Base-by-base conservation (phyloP, 768 basidiomycete genomes). In the Boletellus sp. region DNA sequence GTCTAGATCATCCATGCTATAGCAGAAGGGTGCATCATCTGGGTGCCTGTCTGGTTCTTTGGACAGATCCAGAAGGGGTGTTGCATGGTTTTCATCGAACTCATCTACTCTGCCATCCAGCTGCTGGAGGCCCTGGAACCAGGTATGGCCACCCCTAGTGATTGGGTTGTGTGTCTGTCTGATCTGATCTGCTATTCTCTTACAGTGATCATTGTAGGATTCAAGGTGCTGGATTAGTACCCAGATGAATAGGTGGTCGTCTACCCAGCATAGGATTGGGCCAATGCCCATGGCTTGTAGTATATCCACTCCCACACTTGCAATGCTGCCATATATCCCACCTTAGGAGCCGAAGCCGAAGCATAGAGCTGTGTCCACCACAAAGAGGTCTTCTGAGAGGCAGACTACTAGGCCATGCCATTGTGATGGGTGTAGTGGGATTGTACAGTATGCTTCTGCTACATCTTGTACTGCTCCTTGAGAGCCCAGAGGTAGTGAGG, bases 221-320 rank as follows among this genome's bases (percentile, higher is more conserved):
- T n/a, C n/a, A n/a, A n/a, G n/a, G n/a, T n/a, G n/a, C n/a, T n/a
- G n/a, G n/a, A n/a, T n/a, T n/a, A n/a, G 28, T 17, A 54, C 45
- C 45, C 42, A 2, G 13, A 52, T 47, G 57, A 48, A 54, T 17
- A 53, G n/a, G 12, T 50, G 49, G 12, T 49, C 26, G 9, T 45
- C 61, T 0, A 53, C 51, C 44, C 49, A 53, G 15, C 44, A 35
- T 0, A 45, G 23, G 0, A 58, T 38, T 3, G 47, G 50, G 0
- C 56, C 45, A 0, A 54, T 50, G 5, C 56, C 45, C 0, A 2
- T 12, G 5, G 1, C 2, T 2, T 40, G 2, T 23, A 52, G 32
- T 4, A 55, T 44, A 28, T 58, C 45, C 1, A 43, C 13, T 1
- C 35, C 56, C 4, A 44, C 54, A 13, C 28, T n/a, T 13, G 45